Evolutionary conservation across 1,284 basidiomycete species (phyloP), one percentile per base, ranked within the genome.

Genomic region (Coriolopsis trogii): DNA sequence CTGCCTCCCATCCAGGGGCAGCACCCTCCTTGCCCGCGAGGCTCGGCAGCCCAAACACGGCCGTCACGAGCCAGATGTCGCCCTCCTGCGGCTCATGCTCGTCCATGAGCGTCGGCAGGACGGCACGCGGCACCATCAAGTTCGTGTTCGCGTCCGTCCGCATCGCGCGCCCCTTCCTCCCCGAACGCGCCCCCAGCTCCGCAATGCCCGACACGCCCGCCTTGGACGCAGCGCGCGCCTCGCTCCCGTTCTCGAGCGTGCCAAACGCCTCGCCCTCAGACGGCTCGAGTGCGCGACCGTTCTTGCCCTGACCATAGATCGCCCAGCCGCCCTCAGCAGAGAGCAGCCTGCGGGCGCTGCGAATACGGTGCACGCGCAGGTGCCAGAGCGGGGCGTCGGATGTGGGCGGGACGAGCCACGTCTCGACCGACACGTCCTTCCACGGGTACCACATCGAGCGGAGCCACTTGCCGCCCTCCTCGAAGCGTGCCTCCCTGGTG

Each of bases 91-190:
- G 61, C 24, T 68, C 67, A 50, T 84, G 75, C 31, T 76, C 73
- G 2, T 75, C 82, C 53, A 80, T 55, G 30, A 90, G 73, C 25
- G 83, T 86, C 4, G 87, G 87, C 52, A 90, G 66, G 12, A 89
- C 79, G 26, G 85, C 82, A 21, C 89, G 73, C 4, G 87, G 77
- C 30, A 83, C 82, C 60, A 90, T 81, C 62, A 90, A 67, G 64
- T 88, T 90, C 26, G 87, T 79, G 67, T 90, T 90, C 24, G 87
- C 82, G 65, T 90, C 87, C 20, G 80, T 82, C 40, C 88, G 76
- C 23, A 89, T 66, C n/a, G 81, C 79, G 53, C 68, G 70, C 4
- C 78, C 81, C 41, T 63, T 67, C 44, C 70, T 68, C 39, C 50
- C 62, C 31, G 67, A 65, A 20, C 33, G 40, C 25, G 46, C 54